A percentile compares a stretch with the other conserved stretches of the same genome.
phyloP scores from a whole-genome alignment of 805 yeast species.

The Brettanomyces naardenensis region DNA sequence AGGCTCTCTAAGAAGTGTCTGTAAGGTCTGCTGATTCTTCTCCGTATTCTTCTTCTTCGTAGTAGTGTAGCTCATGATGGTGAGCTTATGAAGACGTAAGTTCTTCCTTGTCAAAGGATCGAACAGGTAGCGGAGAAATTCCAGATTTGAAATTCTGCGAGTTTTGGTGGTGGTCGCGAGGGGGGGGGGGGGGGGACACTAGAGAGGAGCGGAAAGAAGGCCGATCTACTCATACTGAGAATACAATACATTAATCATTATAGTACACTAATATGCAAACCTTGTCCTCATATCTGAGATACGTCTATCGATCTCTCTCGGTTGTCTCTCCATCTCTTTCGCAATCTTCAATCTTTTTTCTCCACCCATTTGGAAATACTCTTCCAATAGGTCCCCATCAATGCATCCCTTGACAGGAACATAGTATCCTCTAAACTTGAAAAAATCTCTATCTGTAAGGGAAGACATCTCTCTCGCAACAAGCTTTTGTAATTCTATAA shows the following conservation, averaged over 20 bases:
- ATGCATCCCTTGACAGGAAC: conserved; percentile 70
- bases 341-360: conserved; percentile 31
- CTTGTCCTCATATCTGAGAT: conserved; percentile 45
- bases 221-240: not conserved
- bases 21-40: conserved; percentile 62
- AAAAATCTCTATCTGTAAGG: conserved; percentile 59
- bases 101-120: not conserved
- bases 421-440: conserved; percentile 68
- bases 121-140: too few relatives aligned
- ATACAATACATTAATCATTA: too few relatives aligned
- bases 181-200: not conserved
- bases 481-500: conserved; percentile 44
- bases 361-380: conserved; percentile 31
- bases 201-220: not conserved
- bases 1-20: conserved; percentile 67
- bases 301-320: conserved; percentile 42
- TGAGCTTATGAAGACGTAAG: not conserved
- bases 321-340: conserved; percentile 35
- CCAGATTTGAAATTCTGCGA: too few relatives aligned
- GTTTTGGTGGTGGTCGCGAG: too few relatives aligned
- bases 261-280: conserved; percentile 14
- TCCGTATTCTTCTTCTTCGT: conserved; percentile 21
- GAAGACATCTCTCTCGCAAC: conserved; percentile 31
- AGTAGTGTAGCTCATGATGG: conserved; percentile 2
- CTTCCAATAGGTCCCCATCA: conserved; percentile 85